Percentiles rank a stretch among this genome's conserved stretches.
These are phyloP conservation scores for Fragilaria crotonensis DNA, from an alignment of 108 stramenopile genomes.

Conservation along the genomic window DNA sequence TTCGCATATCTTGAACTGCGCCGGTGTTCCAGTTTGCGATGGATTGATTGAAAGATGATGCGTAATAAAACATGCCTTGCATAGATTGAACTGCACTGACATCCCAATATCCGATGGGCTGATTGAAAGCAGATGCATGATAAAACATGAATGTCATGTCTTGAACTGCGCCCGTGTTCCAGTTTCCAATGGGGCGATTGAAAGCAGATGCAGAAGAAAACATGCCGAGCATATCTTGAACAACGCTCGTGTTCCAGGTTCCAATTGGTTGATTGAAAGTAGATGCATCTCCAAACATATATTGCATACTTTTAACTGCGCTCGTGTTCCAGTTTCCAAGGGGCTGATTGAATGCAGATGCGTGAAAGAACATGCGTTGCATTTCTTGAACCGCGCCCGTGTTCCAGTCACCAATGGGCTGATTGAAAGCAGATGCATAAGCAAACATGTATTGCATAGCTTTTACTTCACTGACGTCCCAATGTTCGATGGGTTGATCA, in stretches of 20 bases:
- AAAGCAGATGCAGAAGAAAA: conserved; percentile 23
- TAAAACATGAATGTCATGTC: conserved; percentile 13
- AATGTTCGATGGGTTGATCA: too few species aligned
- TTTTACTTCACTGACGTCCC: conserved; percentile 16
- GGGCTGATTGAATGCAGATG: conserved; percentile 16
- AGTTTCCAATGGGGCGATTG: conserved; percentile 17
- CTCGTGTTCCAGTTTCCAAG: conserved; percentile 22
- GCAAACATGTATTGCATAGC: conserved; percentile 9
- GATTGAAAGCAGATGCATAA: conserved; percentile 12
- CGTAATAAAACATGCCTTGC: conserved; percentile 1
- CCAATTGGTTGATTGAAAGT: conserved; percentile 19
- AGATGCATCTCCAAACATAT: conserved; percentile 15
- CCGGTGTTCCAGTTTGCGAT: conserved; percentile 20
- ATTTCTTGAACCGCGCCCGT: conserved; percentile 13
- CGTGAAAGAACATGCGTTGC: conserved; percentile 21
- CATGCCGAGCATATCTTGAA: conserved; percentile 9
- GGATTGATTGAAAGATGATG: conserved; percentile 15
- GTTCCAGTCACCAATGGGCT: conserved; percentile 27
- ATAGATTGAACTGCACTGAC: conserved; percentile 3
- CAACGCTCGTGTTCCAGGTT: conserved; percentile 5
- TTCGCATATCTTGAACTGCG: conserved; percentile 11
- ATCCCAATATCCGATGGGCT: conserved; percentile 17
- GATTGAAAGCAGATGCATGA: conserved; percentile 21
- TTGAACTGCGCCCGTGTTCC: conserved; percentile 17
- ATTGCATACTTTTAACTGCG: conserved; percentile 4